Base-by-base conservation (phyloP, 768 basidiomycete species). In the Amanita muscaria region DNA sequence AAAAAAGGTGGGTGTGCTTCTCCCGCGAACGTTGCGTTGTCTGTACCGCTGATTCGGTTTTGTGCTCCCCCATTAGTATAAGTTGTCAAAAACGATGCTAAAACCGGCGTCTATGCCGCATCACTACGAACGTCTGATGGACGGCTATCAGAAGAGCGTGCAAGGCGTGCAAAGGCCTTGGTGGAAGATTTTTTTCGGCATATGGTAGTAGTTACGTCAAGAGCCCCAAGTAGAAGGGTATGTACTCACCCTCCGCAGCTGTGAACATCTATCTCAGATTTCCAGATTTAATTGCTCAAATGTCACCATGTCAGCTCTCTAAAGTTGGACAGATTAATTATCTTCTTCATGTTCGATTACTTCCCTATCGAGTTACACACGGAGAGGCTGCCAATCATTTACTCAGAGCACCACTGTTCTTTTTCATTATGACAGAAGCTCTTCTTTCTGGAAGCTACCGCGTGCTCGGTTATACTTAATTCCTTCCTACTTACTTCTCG, bases 101-200 rank as follows among this genome's bases (percentile, higher is more conserved):
- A 68, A 72, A 38, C 88, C 88, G 3, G 74, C 78, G 9, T 86
- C 86, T 4, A 75, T 74, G 61, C 85, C 86, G 21, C 63, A 69
- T 41, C 77, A 90, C 61, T 90, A 90, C 53, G 70, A 78, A 34
- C 76, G 82, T 19, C 72, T 90, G 7, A 68, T 77, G 1, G 83
- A 85, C 53, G 87, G 77, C 4, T 78, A 81, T 49, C 78, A 86
- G 47, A 84, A 82, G 63, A 84, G 82, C 53, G 73, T 77, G 9
- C 67, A 79, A 54, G 87, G 87, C n/a, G 82, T 87, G 34, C 73
- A 73, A 25, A 67, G 87, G 44, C 84, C 87, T 2, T 80, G 81
- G 81, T 89, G 87, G 87, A 87, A 89, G 59, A 64, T 83, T 33
- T 84, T 89, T 60, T 80, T 89, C 52, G 76, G 76, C 30, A 69